These are phyloP conservation scores for Excoecaria agallocha DNA, from an alignment of 345 rosid species.

Conservation along the genomic window DNA sequence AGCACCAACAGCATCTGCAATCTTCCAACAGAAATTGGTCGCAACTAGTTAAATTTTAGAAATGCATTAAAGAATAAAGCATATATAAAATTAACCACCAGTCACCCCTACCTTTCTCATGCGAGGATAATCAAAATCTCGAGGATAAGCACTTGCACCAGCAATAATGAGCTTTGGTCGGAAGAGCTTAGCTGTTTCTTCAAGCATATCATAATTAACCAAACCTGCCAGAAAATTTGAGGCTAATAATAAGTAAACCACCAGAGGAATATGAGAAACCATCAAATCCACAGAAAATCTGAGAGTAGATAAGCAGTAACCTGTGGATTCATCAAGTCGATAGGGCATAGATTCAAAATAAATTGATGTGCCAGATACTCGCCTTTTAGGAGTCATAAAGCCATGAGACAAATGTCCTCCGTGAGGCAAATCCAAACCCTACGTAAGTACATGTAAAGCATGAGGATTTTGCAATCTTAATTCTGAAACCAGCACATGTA, in stretches of 20 bases:
- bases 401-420: slow-evolving; percentile 97
- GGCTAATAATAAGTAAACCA: slow-evolving; percentile 16
- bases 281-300: slow-evolving; percentile 1
- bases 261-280: neutral
- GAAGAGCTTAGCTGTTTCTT: slow-evolving; percentile 78
- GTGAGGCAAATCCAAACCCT: slow-evolving; percentile 94
- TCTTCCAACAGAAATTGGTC: slow-evolving; percentile 44
- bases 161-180: slow-evolving; percentile 92
- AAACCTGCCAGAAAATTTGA: slow-evolving; percentile 45
- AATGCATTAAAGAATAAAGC: neutral
- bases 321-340: slow-evolving; percentile 86
- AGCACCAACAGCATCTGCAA: slow-evolving; percentile 87
- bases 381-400: slow-evolving; percentile 88
- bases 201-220: slow-evolving; percentile 91
- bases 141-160: slow-evolving; percentile 96
- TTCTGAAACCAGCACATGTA: slow-evolving; percentile 9
- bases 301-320: slow-evolving; percentile 31
- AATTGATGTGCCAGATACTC: slow-evolving; percentile 91
- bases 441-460: slow-evolving; percentile 13
- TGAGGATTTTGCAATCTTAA: slow-evolving; percentile 9
- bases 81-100: neutral
- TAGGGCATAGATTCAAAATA: slow-evolving; percentile 97
- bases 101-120: slow-evolving; percentile 74
- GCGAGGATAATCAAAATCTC: slow-evolving; percentile 88
- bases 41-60: slow-evolving; percentile 21